Evolutionary conservation across 495 filamentous ascomycete genomes (phyloP), one percentile per base, ranked within the genome.

Genomic region (Penicillium lagena): DNA sequence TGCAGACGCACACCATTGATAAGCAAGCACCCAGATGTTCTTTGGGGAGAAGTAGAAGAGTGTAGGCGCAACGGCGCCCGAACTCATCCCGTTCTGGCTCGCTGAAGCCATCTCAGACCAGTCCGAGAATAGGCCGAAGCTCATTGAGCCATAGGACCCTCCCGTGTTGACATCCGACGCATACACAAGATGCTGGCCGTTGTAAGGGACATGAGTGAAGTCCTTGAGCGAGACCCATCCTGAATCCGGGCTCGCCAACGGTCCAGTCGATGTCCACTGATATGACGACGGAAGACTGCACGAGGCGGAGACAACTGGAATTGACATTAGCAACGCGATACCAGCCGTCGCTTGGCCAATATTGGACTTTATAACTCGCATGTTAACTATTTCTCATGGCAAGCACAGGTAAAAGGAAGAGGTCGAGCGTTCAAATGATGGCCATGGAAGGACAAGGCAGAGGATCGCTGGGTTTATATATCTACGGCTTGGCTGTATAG

Each of bases 21-120:
- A 76, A 37, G 75, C 75, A 2, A 83, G 70, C 11, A 82, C 60
- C 79, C 80, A 85, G 49, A 73, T 60, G 50, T 51, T 58, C 62
- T 83, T 81, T 0, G 79, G 80, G 9, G 50, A 45, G 53, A 83
- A 85, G 70, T 75, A 77, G 58, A 85, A 80, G 42, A 85, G 49
- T 1, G 72, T 78, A 2, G 81, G 80, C 1, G 80, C 80, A 11
- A 83, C 80, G n/a, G 78, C 60, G 37, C 50, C 54, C 0, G 34
- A 12, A 37, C 12, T 67, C 76, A 77, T 80, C 0, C 35, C 36
- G 46, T 61, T 81, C 52, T 83, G 78, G 50, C 54, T 69, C 1
- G 76, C 78, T 1, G 69, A 54, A 9, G 59, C 66, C 75, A 83
- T 78, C 9, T 63, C 60, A 35, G 66, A 52, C 75, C 75, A 82